Percentiles rank a stretch among this genome's conserved stretches.
phyloP scores from a whole-genome alignment of 75 land plant species.

The Pinus taeda region DNA sequence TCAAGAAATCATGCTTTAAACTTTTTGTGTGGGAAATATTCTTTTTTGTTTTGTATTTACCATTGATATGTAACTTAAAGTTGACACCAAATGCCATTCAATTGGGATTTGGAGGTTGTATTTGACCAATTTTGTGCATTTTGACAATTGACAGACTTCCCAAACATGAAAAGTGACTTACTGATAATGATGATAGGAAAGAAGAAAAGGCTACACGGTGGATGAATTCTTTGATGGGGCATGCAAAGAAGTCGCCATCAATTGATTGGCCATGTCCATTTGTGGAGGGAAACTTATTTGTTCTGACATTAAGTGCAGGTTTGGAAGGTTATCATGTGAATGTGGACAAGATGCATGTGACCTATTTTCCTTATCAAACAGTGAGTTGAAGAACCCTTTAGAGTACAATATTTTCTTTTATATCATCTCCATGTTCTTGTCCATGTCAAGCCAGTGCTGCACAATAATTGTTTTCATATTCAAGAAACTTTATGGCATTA shows the following conservation, averaged over 20 bases:
- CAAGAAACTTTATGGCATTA: background rate
- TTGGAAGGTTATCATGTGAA: slow-evolving; percentile 70
- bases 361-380: slow-evolving; percentile 66
- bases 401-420: background rate
- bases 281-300: slow-evolving; percentile 50
- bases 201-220: slow-evolving; percentile 54
- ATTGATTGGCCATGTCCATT: slow-evolving; percentile 76
- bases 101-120: background rate
- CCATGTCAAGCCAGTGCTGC: background rate
- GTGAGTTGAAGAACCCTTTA: slow-evolving; percentile 30
- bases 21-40: too few relatives aligned
- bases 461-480: background rate
- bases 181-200: slow-evolving; percentile 39
- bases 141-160: slow-evolving; percentile 70
- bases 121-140: background rate
- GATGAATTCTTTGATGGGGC: slow-evolving; percentile 63
- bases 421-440: background rate
- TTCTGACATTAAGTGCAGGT: slow-evolving; percentile 71
- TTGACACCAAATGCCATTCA: background rate
- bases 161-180: slow-evolving; percentile 85
- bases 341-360: slow-evolving; percentile 70
- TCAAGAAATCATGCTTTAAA: too few relatives aligned
- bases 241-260: slow-evolving; percentile 46
- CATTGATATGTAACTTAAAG: too few relatives aligned
- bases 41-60: too few relatives aligned